Evolutionary conservation across 106 monocot species (phyloP), one percentile per base, ranked within the genome.

Genomic region (Acanthochlamys bracteata): DNA sequence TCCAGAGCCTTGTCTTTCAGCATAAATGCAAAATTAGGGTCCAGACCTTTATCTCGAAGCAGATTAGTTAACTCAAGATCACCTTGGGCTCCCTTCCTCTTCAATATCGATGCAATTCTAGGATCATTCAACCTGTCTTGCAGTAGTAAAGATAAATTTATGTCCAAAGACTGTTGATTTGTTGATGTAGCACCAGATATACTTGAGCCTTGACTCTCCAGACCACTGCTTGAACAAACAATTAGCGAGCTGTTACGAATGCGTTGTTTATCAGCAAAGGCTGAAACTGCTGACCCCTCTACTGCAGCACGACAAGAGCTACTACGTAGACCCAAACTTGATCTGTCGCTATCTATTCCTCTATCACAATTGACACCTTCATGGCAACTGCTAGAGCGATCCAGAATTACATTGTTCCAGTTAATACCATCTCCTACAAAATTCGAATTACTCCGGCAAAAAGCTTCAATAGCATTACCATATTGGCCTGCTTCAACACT

Each of bases 21-120:
- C 80, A 96, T 80, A 60, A 80, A 77, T 17, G 90, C 84, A 84
- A 96, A 96, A 83, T 90, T 90, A 59, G 95, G 95, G 75, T 96
- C 95, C 17, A 96, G 69, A 47, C 95, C 95, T 70, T 96, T 96
- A 67, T 96, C 95, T 51, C 82, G 84, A 53, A 96, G 88, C 26
- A 96, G 86, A 73, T 67, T 85, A 55, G 80, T 66, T 54, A 96
- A 73, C 67, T 96, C 95, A 66, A 53, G 75, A 46, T 96, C 87
- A 55, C 78, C 77, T 21, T 80, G 88, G 14, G 80, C 80, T 39
- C 71, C 90, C 70, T 76, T 94, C 65, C 76, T 86, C 57, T 78
- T 90, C 73, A 96, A 55, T 78, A 96, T 82, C 70, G 90, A 85
- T 66, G 82, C 59, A 63, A 96, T 72, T 60, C 90, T 86, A 10